phyloP scores from a whole-genome alignment of 768 basidiomycete species.

The Pleurotus cornucopiae region DNA sequence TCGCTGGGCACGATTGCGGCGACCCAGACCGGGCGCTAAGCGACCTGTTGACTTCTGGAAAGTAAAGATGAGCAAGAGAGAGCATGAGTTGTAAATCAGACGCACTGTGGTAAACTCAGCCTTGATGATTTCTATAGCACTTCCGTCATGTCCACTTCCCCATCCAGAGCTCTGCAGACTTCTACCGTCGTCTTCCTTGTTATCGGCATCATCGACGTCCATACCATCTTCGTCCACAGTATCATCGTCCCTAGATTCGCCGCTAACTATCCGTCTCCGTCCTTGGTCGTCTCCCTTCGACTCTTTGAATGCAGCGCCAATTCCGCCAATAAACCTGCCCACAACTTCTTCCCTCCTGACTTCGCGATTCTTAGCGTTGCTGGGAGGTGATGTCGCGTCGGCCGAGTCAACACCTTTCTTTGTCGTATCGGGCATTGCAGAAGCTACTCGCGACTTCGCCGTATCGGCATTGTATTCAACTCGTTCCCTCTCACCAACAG shows the following conservation, averaged over 20 bases:
- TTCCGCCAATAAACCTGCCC: slow-evolving; percentile 43
- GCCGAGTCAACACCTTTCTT: slow-evolving; percentile 9
- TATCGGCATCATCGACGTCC: slow-evolving; percentile 16
- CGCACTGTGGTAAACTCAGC: slow-evolving; percentile 64
- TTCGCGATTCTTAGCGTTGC: too few relatives aligned
- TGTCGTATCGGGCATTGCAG: slow-evolving; percentile 7
- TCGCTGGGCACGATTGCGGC: slow-evolving; percentile 62
- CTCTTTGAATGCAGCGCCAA: slow-evolving; percentile 29
- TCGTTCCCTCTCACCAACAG: slow-evolving; percentile 7
- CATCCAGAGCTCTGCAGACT: slow-evolving; percentile 64
- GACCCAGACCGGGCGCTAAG: slow-evolving; percentile 46
- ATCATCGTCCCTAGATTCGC: slow-evolving; percentile 19
- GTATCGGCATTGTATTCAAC: slow-evolving; percentile 20
- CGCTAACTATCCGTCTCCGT: slow-evolving; percentile 16
- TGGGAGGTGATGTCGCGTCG: too few relatives aligned
- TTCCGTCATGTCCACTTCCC: slow-evolving; percentile 79
- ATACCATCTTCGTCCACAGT: slow-evolving; percentile 26
- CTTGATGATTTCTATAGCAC: slow-evolving; percentile 65
- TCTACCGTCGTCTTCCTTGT: slow-evolving; percentile 53
- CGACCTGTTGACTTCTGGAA: slow-evolving; percentile 47
- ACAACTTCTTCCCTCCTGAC: slow-evolving; percentile 37
- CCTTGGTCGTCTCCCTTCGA: slow-evolving; percentile 18
- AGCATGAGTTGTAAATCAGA: slow-evolving; percentile 9
- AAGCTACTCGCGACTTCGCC: slow-evolving; percentile 8
- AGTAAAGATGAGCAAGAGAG: not conserved